Evolutionary conservation across 345 rosid genomes (phyloP).

Genomic region (Brassica juncea): DNA sequence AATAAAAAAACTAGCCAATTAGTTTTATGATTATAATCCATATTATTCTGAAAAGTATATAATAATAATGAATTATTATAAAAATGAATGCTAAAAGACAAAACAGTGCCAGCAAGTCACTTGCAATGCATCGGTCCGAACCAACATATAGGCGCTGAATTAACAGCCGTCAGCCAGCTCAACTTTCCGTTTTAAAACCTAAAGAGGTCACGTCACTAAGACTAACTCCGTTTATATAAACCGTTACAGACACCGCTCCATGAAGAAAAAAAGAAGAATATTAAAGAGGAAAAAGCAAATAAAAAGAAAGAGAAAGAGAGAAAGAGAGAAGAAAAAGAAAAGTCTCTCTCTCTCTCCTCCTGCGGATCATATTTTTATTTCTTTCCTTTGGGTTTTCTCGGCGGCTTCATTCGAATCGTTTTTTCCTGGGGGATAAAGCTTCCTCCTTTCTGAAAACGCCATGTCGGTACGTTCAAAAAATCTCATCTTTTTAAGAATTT

Average conservation of each 20-base stretch:
- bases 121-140: slow-evolving; percentile 40
- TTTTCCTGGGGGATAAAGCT: slow-evolving; percentile 22
- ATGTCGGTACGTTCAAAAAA: slow-evolving; percentile 42
- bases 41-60: background rate
- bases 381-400: slow-evolving; percentile 43
- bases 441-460: slow-evolving; percentile 25
- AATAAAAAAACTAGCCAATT: slow-evolving; percentile 10
- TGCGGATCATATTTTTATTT: slow-evolving; percentile 27
- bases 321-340: background rate
- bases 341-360: slow-evolving; percentile 29
- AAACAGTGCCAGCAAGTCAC: slow-evolving; percentile 54
- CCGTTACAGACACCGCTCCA: slow-evolving; percentile 38
- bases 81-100: slow-evolving; percentile 5
- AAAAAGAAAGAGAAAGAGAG: background rate
- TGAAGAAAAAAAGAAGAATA: slow-evolving; percentile 2
- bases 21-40: slow-evolving; percentile 1
- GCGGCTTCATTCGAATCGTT: slow-evolving; percentile 28
- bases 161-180: slow-evolving; percentile 60
- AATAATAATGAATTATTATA: background rate
- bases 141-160: slow-evolving; percentile 40
- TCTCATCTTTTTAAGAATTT: background rate
- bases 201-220: slow-evolving; percentile 37
- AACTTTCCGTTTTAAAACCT: slow-evolving; percentile 27
- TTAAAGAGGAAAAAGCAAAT: slow-evolving; percentile 10
- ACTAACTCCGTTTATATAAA: slow-evolving; percentile 40